phyloP scores from a whole-genome alignment of 441 rosid species.

The Croton laevigatus region DNA sequence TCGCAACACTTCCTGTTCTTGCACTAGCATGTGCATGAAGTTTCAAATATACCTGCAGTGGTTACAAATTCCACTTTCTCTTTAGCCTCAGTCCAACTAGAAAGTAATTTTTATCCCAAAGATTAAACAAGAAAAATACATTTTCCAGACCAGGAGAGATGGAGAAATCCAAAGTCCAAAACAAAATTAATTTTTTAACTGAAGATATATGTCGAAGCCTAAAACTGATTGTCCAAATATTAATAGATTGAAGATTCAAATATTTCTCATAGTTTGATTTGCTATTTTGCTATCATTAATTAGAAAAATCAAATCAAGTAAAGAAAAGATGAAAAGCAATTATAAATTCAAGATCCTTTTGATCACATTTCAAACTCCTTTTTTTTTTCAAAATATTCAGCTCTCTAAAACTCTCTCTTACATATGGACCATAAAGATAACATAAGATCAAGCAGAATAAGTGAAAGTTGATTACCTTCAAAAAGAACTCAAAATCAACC shows the following conservation, averaged over 20 bases:
- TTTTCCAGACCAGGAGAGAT: not conserved
- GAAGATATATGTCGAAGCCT: too few relatives aligned
- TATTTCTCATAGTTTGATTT: not conserved
- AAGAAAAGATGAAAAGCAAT: not conserved
- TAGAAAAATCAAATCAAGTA: not conserved
- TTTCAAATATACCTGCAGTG: constrained; percentile 66
- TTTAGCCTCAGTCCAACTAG: not conserved
- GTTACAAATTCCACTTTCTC: constrained; percentile 10
- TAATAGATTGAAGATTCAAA: not conserved
- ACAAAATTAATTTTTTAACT: not conserved
- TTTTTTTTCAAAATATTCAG: not conserved
- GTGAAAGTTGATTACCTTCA: constrained; percentile 44
- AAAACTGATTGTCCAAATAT: not conserved
- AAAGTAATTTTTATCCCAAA: not conserved
- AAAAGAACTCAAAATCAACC: constrained; percentile 88
- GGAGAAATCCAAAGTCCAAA: not conserved
- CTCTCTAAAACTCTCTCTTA: not conserved
- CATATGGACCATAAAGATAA: not conserved
- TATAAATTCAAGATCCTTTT: constrained; percentile 1
- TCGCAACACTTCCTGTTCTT: constrained; percentile 59
- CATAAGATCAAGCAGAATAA: not conserved
- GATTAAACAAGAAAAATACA: not conserved
- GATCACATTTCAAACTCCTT: not conserved
- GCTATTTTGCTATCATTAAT: not conserved
- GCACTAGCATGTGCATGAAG: constrained; percentile 83